Conservation (phyloP, 176 grass and related monocot genomes). For the Paspalum notatum region DNA sequence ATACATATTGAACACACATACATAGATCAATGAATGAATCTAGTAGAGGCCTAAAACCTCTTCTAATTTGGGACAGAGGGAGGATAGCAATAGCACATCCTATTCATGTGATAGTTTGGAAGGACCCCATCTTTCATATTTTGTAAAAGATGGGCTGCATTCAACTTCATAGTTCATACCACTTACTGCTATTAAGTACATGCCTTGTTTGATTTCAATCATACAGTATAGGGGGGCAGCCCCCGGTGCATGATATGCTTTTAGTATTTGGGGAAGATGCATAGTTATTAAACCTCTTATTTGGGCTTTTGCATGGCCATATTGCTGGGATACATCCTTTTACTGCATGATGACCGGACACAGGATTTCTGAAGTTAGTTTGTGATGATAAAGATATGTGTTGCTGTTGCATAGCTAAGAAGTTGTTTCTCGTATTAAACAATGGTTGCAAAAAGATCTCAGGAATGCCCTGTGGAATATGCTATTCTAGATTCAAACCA, state of each 20-base stretch:
- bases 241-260: background rate
- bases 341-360: background rate
- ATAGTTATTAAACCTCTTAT: background rate
- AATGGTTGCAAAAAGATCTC: constrained; percentile 9
- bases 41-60: no score
- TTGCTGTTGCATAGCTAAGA: background rate
- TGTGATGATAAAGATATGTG: background rate
- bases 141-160: no score
- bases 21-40: no score
- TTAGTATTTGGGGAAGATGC: background rate
- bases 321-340: background rate
- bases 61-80: no score
- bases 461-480: constrained; percentile 16
- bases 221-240: no score
- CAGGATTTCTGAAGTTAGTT: background rate
- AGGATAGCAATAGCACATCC: no score
- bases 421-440: background rate
- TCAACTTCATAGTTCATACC: no score
- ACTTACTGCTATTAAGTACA: no score
- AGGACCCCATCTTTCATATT: no score
- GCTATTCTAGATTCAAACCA: constrained; percentile 13
- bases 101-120: no score
- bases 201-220: no score
- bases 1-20: no score
- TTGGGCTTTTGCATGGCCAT: constrained; percentile 8